Conservation (phyloP, 1,284 basidiomycete species). For the Irpex rosettiformis region DNA sequence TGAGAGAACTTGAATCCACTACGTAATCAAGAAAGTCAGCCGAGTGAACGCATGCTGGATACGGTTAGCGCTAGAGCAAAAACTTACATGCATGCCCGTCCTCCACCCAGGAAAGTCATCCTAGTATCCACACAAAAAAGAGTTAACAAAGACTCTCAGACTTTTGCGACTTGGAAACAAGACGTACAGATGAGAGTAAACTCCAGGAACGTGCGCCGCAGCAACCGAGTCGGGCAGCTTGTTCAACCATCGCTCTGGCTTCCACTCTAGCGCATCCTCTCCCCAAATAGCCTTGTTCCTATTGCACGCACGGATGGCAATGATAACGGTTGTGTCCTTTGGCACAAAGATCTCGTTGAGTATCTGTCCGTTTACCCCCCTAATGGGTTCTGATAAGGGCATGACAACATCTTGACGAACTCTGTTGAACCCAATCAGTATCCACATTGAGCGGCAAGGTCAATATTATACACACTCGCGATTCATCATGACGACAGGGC, state of each 20-base stretch:
- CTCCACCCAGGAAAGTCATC: conserved; percentile 17
- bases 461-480: conserved; percentile 9
- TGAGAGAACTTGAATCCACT: conserved; percentile 16
- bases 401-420: conserved; percentile 45
- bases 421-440: conserved; percentile 7
- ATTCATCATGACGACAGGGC: conserved; percentile 8
- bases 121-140: conserved; percentile 6
- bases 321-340: conserved; percentile 40
- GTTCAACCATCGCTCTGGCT: conserved; percentile 21
- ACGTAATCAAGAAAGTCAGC: neutral
- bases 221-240: conserved; percentile 17
- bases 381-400: conserved; percentile 42
- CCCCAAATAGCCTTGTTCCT: conserved; percentile 46
- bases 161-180: neutral
- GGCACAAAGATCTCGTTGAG: conserved; percentile 38
- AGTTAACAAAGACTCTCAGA: neutral
- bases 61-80: neutral
- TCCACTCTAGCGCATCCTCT: conserved; percentile 21
- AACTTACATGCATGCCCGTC: conserved; percentile 16
- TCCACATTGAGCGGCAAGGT: neutral
- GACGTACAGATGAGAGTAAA: conserved; percentile 15
- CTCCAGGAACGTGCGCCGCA: conserved; percentile 17
- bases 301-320: conserved; percentile 43
- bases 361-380: conserved; percentile 33
- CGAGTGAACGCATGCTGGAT: neutral